These are phyloP conservation scores for Silene noctiflora DNA, from an alignment of 179 eudicot species.

Conservation along the genomic window DNA sequence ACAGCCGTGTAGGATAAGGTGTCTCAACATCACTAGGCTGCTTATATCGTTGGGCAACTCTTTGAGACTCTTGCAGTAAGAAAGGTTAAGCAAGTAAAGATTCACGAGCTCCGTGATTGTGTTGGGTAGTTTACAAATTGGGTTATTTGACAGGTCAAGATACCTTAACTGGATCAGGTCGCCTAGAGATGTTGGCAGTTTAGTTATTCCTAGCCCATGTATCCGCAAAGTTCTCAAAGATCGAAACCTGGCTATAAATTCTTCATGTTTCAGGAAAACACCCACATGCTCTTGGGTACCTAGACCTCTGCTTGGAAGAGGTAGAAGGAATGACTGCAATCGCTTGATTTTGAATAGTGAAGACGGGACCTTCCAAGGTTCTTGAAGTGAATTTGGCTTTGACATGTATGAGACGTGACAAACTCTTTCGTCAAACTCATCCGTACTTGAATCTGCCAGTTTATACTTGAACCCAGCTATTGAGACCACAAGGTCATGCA, in stretches of 20 bases:
- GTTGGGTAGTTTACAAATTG: not conserved
- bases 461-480: constrained; percentile 1
- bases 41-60: constrained; percentile 14
- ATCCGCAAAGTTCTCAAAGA: constrained; percentile 4
- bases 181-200: not conserved
- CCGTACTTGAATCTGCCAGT: constrained; percentile 2
- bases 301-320: not conserved
- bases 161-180: not conserved
- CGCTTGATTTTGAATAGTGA: constrained; percentile 2
- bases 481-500: constrained; percentile 11
- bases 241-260: not conserved
- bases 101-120: not conserved
- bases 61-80: not conserved
- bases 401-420: constrained; percentile 2
- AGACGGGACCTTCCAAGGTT: not conserved
- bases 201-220: not conserved
- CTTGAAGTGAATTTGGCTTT: not conserved
- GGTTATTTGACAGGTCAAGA: not conserved
- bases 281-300: not conserved
- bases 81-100: not conserved
- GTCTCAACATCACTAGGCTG: constrained; percentile 11
- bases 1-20: not conserved
- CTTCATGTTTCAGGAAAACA: not conserved
- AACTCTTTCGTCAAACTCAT: constrained; percentile 7
- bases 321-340: not conserved